Conservation (phyloP, 768 basidiomycete genomes). For the Naganishia vishniacii region DNA sequence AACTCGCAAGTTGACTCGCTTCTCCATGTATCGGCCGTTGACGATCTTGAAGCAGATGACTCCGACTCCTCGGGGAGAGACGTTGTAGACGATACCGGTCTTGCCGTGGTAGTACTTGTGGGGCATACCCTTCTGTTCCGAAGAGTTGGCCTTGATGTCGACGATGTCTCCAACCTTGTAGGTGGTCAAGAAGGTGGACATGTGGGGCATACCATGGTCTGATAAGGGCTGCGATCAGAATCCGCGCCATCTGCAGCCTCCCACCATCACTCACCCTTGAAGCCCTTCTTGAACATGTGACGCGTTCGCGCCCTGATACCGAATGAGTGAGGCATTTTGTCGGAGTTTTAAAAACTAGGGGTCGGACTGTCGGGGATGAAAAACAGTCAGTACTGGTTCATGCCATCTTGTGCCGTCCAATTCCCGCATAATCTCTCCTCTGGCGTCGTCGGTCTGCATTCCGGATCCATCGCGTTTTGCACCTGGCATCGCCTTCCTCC, state of each 20-base stretch:
- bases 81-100: conserved; percentile 98
- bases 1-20: conserved; percentile 95
- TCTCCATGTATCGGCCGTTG: conserved; percentile 97
- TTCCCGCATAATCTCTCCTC: neutral
- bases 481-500: neutral
- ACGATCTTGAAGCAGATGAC: conserved; percentile 98
- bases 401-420: neutral
- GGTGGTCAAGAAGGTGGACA: conserved; percentile 88
- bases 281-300: conserved; percentile 98
- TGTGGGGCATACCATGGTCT: conserved; percentile 83
- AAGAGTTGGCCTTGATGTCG: conserved; percentile 98
- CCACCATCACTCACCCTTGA: conserved; percentile 70
- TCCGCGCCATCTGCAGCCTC: conserved; percentile 15
- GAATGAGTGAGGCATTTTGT: conserved; percentile 94
- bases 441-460: too few relatives aligned
- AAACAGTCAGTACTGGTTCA: neutral
- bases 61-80: conserved; percentile 87
- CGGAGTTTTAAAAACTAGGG: conserved; percentile 26
- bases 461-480: too few relatives aligned
- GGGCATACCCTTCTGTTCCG: conserved; percentile 97
- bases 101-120: conserved; percentile 59
- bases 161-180: conserved; percentile 97
- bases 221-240: neutral
- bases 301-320: conserved; percentile 99
- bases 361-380: conserved; percentile 6